Evolutionary conservation across 352 stramenopile genomes (phyloP).

Genomic region (Phytophthora megakarya): DNA sequence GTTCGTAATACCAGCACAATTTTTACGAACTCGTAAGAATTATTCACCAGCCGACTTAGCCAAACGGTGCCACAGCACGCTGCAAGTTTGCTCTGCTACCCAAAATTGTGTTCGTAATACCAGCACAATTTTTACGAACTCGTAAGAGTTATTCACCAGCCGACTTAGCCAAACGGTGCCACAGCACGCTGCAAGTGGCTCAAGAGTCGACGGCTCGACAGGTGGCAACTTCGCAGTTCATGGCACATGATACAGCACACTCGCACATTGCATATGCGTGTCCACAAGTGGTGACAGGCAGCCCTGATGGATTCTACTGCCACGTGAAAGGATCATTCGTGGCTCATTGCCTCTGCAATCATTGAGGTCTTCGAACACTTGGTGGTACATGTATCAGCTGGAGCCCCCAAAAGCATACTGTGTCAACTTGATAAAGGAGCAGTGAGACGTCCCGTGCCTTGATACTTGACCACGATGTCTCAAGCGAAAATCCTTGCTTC

Average conservation of each 20-base stretch:
- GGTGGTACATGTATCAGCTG: background rate
- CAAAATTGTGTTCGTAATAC: too few relatives aligned
- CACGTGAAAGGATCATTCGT: background rate
- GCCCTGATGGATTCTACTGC: constrained; percentile 12
- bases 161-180: constrained; percentile 15
- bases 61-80: too few relatives aligned
- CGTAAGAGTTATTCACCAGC: too few relatives aligned
- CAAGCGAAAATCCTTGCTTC: too few relatives aligned
- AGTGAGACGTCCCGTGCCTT: too few relatives aligned
- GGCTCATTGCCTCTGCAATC: background rate
- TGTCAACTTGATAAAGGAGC: background rate
- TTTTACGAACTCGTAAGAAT: too few relatives aligned
- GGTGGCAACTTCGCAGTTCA: constrained; percentile 22
- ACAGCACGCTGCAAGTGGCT: background rate
- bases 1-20: too few relatives aligned
- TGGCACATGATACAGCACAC: background rate
- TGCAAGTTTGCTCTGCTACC: too few relatives aligned
- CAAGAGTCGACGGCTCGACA: constrained; percentile 1
- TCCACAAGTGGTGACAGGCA: background rate
- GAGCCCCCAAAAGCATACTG: background rate
- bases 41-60: too few relatives aligned
- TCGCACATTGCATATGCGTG: background rate
- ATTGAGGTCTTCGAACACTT: background rate
- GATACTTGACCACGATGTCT: too few relatives aligned
- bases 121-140: too few relatives aligned